Evolutionary conservation across 345 rosid species (phyloP), one percentile per base, ranked within the genome.

Genomic region (Brassica cretica): DNA sequence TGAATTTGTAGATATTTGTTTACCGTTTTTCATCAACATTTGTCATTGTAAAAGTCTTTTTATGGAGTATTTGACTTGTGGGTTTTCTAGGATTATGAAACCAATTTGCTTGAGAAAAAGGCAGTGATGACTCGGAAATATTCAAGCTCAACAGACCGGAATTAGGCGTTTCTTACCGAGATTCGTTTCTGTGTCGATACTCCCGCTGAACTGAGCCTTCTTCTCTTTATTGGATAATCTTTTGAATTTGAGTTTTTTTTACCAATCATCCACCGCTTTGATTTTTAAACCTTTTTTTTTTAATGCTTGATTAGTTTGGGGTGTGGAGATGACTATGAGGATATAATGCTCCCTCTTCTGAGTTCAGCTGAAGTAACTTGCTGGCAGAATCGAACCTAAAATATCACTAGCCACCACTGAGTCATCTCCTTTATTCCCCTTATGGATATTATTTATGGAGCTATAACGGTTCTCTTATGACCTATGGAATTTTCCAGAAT

Each of bases 61-160:
- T 33, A 39, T 39, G 46, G 46, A 7, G 41, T 37, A 30, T 37
- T 8, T 37, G 41, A 39, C 11, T 39, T 39, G 14, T 39, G 46
- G 1, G 12, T 39, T 39, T 39, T 39, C 46, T 33, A 39, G 12
- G 8, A 18, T 3, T 0, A 24, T 58, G 7, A 21, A 59, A 59
- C 27, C 2, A 25, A 5, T 27, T 14, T 10, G n/a, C 5, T 24
- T 3, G 64, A 39, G 46, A 39, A 15, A 63, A 74, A 81, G 80
- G 89, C 93, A 0, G 78, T 87, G 98, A 93, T 32, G 96, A 93
- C 93, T 80, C 82, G 74, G 77, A 80, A 25, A 25, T 25, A 25
- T 25, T 25, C 27, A 25, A 25, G 27, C 27, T 25, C 27, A 25
- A 25, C 27, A 80, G 98, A 91, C 96, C 96, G 94, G 94, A 93